Conservation (phyloP, 306 rosid species). For the Argentina anserina region DNA sequence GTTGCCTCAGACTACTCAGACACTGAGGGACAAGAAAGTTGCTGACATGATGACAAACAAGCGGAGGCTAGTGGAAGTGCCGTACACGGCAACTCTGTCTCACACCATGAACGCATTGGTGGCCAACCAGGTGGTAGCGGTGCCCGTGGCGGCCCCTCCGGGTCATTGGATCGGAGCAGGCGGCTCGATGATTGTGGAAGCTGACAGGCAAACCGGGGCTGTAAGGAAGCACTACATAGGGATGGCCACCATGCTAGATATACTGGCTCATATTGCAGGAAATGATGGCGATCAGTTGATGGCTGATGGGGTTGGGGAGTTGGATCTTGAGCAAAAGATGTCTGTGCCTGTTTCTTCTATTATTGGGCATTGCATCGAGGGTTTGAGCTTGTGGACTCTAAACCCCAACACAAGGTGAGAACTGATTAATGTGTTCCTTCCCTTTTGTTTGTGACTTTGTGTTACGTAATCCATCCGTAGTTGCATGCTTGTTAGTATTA, state of each 20-base stretch:
- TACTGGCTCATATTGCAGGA: constrained; percentile 74
- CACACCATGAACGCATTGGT: constrained; percentile 72
- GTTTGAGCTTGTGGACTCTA: constrained; percentile 87
- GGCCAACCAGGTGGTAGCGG: constrained; percentile 66
- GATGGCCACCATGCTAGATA: constrained; percentile 85
- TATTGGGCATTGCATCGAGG: constrained; percentile 69
- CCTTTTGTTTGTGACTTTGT: background rate
- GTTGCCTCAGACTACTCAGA: constrained; percentile 17
- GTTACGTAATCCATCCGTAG: background rate
- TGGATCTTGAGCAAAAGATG: constrained; percentile 60
- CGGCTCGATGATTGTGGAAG: constrained; percentile 80
- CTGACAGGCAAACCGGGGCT: constrained; percentile 61
- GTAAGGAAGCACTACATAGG: constrained; percentile 81
- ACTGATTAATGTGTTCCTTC: background rate
- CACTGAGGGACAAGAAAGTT: constrained; percentile 47
- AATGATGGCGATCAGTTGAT: constrained; percentile 34
- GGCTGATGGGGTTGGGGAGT: constrained; percentile 18
- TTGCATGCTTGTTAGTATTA: background rate
- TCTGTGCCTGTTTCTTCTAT: constrained; percentile 56
- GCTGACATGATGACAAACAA: constrained; percentile 53
- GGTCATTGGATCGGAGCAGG: constrained; percentile 96
- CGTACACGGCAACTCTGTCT: constrained; percentile 74
- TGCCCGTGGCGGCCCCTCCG: constrained; percentile 89
- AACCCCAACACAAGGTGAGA: constrained; percentile 68
- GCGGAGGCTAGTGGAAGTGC: constrained; percentile 77